phyloP scores from a whole-genome alignment of 768 basidiomycete species.

The Tulasnella sp. region DNA sequence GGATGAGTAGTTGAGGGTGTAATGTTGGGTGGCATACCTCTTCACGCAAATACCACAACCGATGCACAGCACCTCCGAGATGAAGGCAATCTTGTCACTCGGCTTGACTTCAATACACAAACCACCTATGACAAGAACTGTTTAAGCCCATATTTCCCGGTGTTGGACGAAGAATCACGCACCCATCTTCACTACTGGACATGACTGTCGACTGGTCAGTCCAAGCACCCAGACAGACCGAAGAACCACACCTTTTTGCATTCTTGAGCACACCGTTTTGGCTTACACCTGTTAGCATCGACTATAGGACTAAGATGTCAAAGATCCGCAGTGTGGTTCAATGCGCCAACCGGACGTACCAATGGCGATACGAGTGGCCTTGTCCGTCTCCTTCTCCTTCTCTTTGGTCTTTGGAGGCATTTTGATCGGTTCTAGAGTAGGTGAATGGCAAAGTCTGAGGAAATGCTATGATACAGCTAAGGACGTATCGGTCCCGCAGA shows the following conservation, averaged over 20 bases:
- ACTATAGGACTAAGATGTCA: conserved; percentile 28
- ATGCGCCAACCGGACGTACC: not conserved
- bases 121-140: conserved; percentile 48
- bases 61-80: conserved; percentile 97
- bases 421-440: too few relatives aligned
- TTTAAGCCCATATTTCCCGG: not conserved
- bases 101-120: conserved; percentile 97
- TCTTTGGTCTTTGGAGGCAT: too few relatives aligned
- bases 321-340: not conserved
- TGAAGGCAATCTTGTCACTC: conserved; percentile 93
- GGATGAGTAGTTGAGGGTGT: not conserved
- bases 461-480: too few relatives aligned
- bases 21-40: conserved; percentile 49
- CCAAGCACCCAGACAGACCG: not conserved
- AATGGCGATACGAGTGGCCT: conserved; percentile 96
- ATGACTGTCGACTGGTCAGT: conserved; percentile 41
- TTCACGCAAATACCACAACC: conserved; percentile 99
- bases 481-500: too few relatives aligned
- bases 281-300: conserved; percentile 85
- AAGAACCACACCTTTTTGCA: conserved; percentile 70
- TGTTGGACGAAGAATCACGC: conserved; percentile 20
- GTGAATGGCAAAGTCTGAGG: too few relatives aligned
- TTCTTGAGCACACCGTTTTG: conserved; percentile 93
- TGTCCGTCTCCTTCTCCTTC: conserved; percentile 52
- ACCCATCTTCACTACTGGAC: conserved; percentile 98